Evolutionary conservation across 2,329 filamentous ascomycete species (phyloP).

Genomic region (Alternaria ventricosa): DNA sequence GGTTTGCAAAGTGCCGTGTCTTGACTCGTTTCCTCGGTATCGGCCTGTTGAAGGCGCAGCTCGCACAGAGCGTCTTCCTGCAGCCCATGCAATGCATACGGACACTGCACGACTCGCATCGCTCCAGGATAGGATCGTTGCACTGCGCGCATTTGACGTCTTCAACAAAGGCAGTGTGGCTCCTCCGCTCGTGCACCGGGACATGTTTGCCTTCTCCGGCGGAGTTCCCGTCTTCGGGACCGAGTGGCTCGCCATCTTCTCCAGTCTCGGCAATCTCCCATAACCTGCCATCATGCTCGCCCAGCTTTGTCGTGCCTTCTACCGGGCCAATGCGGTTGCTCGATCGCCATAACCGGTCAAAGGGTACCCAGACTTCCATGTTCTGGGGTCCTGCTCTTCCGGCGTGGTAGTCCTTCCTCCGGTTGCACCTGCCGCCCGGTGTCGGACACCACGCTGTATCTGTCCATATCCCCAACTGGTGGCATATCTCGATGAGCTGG

Average conservation of each 20-base stretch:
- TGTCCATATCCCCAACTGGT: slow-evolving; percentile 66
- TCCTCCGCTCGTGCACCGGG: slow-evolving; percentile 61
- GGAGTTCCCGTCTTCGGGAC: slow-evolving; percentile 54
- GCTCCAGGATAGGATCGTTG: slow-evolving; percentile 59
- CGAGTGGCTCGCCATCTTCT: slow-evolving; percentile 62
- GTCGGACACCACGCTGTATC: slow-evolving; percentile 68
- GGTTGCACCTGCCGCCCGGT: slow-evolving; percentile 62
- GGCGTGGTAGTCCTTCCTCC: slow-evolving; percentile 63
- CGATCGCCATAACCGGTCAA: slow-evolving; percentile 65
- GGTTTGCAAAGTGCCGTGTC: slow-evolving; percentile 47
- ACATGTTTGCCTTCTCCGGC: slow-evolving; percentile 61
- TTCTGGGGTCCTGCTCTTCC: slow-evolving; percentile 62
- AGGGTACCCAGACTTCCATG: slow-evolving; percentile 67
- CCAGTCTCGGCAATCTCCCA: slow-evolving; percentile 65
- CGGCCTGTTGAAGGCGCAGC: slow-evolving; percentile 64
- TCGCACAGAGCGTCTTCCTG: slow-evolving; percentile 65
- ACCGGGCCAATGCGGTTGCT: slow-evolving; percentile 63
- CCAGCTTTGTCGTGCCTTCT: slow-evolving; percentile 37
- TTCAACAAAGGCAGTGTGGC: slow-evolving; percentile 61
- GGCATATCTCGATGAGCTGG: slow-evolving; percentile 65
- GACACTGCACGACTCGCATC: slow-evolving; percentile 67
- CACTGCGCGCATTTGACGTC: slow-evolving; percentile 62
- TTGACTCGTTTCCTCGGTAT: slow-evolving; percentile 52
- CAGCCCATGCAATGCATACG: slow-evolving; percentile 68
- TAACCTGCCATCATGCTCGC: slow-evolving; percentile 56